These are phyloP conservation scores for Pecoramyces ruminantium DNA, from an alignment of 192 early-diverging fungal genomes.

Conservation along the genomic window DNA sequence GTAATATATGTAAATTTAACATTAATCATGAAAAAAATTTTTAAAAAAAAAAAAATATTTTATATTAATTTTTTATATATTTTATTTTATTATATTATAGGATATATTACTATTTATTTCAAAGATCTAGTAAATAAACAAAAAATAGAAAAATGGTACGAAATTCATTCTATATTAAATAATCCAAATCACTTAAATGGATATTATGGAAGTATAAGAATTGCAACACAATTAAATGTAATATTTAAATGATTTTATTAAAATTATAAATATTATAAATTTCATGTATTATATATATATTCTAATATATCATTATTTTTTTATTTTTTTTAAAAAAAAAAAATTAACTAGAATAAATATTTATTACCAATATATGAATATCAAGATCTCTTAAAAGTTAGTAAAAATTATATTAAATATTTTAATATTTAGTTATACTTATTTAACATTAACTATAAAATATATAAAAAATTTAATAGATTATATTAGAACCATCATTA, in stretches of 20 bases:
- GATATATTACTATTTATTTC: background rate
- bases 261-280: too few species aligned
- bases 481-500: constrained; percentile 18
- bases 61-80: too few species aligned
- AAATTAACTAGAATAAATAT: background rate
- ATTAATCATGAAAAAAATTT: too few species aligned
- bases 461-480: too few species aligned
- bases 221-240: background rate
- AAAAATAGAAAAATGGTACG: background rate
- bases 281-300: too few species aligned
- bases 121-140: background rate
- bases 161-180: background rate
- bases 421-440: too few species aligned
- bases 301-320: too few species aligned
- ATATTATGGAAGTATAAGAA: background rate
- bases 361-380: background rate
- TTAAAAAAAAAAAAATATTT: too few species aligned
- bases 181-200: background rate
- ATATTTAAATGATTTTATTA: background rate
- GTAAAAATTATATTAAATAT: too few species aligned
- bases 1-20: too few species aligned
- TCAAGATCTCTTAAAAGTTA: background rate
- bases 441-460: too few species aligned
- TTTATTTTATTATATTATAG: background rate
- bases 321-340: background rate